Evolutionary conservation across 495 filamentous ascomycete species (phyloP).

Genomic region (Podospora conica): DNA sequence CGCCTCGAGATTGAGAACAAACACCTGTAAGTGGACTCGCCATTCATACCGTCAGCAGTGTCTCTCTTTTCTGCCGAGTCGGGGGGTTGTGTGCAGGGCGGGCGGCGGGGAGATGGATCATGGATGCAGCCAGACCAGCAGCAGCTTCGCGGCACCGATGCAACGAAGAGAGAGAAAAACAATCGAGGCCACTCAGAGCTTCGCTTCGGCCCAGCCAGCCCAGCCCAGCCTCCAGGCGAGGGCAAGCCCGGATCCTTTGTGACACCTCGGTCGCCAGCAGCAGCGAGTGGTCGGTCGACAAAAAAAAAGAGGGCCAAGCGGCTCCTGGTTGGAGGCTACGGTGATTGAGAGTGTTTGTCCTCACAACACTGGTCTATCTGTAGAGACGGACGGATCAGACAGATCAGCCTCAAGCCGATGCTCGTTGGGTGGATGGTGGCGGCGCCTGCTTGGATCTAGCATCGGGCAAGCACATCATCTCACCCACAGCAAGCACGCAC

Average conservation of each 20-base stretch:
- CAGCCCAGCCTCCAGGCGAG: too few species aligned
- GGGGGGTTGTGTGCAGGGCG: not conserved
- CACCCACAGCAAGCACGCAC: not conserved
- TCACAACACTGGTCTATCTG: not conserved
- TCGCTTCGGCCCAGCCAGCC: not conserved
- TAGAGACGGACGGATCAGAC: not conserved
- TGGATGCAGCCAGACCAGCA: not conserved
- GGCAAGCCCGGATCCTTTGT: slow-evolving; percentile 3
- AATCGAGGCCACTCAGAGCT: not conserved
- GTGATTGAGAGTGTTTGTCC: not conserved
- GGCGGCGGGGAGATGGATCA: not conserved
- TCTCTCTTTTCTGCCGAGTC: not conserved
- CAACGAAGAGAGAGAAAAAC: not conserved
- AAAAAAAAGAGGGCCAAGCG: slow-evolving; percentile 10
- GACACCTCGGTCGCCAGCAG: slow-evolving; percentile 1
- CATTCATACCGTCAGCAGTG: not conserved
- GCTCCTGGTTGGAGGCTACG: slow-evolving; percentile 8
- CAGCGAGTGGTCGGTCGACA: too few species aligned
- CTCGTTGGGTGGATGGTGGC: not conserved
- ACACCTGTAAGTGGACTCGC: not conserved
- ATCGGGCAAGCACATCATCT: too few species aligned
- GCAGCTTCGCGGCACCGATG: not conserved
- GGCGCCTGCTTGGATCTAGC: not conserved
- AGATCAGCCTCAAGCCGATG: not conserved
- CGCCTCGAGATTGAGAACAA: not conserved